These are phyloP conservation scores for Fusarium mexicanum DNA, from an alignment of 2,329 filamentous ascomycete genomes.

Conservation along the genomic window DNA sequence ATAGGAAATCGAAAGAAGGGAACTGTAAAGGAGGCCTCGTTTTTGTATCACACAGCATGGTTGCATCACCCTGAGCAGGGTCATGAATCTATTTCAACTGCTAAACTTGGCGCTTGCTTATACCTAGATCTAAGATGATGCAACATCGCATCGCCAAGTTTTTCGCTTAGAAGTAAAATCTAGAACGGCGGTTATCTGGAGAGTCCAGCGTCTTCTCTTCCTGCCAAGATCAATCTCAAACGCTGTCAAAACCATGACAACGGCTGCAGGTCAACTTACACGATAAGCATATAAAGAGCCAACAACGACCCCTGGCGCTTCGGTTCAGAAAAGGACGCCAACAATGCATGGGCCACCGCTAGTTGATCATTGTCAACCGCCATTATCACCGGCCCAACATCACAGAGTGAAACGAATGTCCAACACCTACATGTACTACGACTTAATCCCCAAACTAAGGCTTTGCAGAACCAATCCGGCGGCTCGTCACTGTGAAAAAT, in stretches of 20 bases:
- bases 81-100: not conserved
- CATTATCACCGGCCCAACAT: conserved; percentile 8
- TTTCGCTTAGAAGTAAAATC: not conserved
- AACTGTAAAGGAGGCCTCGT: not conserved
- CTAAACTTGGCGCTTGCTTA: not conserved
- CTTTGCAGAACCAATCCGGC: conserved; percentile 33
- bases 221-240: not conserved
- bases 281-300: conserved; percentile 14
- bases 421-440: conserved; percentile 27
- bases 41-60: not conserved
- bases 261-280: not conserved
- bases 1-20: not conserved
- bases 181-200: not conserved
- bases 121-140: not conserved
- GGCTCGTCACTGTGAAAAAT: conserved; percentile 26
- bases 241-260: conserved; percentile 13
- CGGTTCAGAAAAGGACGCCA: conserved; percentile 7
- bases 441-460: conserved; percentile 23
- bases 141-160: not conserved
- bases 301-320: conserved; percentile 36
- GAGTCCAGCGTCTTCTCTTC: not conserved
- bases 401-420: conserved; percentile 33
- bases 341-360: conserved; percentile 26
- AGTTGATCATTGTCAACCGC: conserved; percentile 11
- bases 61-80: not conserved